Percentiles rank a stretch among this genome's conserved stretches.
Conservation (phyloP, 352 stramenopile species). For the Peronospora belbahrii region DNA sequence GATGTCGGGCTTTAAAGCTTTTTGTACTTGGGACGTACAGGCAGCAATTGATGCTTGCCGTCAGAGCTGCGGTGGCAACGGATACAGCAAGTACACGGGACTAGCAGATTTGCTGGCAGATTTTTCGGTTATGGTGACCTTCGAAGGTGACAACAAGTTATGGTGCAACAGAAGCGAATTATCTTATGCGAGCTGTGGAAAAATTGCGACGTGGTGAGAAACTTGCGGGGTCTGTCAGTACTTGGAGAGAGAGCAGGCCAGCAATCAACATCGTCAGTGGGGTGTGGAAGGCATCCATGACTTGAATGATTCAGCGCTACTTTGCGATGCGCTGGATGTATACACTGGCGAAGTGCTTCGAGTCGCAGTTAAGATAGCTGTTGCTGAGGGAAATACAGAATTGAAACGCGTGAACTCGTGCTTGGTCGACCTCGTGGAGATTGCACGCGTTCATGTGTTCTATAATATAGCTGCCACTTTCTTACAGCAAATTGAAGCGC, state of each 20-base stretch:
- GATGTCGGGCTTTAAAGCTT: conserved; percentile 92
- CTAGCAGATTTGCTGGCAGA: conserved; percentile 87
- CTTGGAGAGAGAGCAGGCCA: conserved; percentile 32
- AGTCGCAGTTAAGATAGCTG: conserved; percentile 32
- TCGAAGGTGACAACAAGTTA: conserved; percentile 95
- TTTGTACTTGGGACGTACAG: conserved; percentile 85
- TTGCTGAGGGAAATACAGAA: conserved; percentile 18
- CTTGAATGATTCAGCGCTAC: conserved; percentile 24
- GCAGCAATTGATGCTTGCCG: conserved; percentile 91
- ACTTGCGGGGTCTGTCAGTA: conserved; percentile 60
- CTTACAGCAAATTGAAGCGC: conserved; percentile 42
- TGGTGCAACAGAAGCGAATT: conserved; percentile 89
- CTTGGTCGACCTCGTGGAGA: conserved; percentile 68
- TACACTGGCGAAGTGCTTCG: conserved; percentile 47
- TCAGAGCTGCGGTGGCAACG: conserved; percentile 92
- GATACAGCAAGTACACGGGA: conserved; percentile 88
- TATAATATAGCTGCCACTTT: conserved; percentile 61
- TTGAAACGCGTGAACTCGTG: conserved; percentile 53
- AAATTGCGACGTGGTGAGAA: conserved; percentile 36
- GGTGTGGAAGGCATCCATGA: conserved; percentile 20
- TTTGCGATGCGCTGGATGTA: conserved; percentile 40
- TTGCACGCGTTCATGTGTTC: conserved; percentile 66
- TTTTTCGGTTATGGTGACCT: conserved; percentile 94
- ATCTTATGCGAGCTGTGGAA: conserved; percentile 60
- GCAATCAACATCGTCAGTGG: conserved; percentile 22